Conservation (phyloP, 148 eudicot genomes). For the Amaranthus cruentus region DNA sequence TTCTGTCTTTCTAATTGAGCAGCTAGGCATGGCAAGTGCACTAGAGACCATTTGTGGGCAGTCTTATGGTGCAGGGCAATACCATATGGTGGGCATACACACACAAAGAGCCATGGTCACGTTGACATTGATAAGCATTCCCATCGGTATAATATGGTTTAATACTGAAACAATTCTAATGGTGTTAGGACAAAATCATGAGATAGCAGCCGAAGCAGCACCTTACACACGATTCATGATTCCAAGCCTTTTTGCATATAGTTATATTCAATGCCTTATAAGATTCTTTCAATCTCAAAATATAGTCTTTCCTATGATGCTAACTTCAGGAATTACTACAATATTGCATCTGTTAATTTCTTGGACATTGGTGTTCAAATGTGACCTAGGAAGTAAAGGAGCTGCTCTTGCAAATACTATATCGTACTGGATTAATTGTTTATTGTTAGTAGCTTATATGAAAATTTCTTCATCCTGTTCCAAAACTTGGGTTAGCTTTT, state of each 20-base stretch:
- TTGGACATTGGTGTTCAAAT: constrained; percentile 54
- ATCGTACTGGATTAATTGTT: constrained; percentile 52
- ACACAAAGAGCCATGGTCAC: constrained; percentile 55
- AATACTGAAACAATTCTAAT: constrained; percentile 44
- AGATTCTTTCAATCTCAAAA: constrained; percentile 62
- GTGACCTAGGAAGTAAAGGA: constrained; percentile 49
- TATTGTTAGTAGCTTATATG: constrained; percentile 39
- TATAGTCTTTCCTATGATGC: constrained; percentile 58
- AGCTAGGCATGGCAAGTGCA: constrained; percentile 71
- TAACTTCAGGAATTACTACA: constrained; percentile 47
- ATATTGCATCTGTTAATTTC: constrained; percentile 41
- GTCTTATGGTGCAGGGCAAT: constrained; percentile 63
- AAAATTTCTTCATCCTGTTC: constrained; percentile 47
- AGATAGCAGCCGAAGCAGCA: constrained; percentile 50
- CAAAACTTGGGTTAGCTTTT: constrained; percentile 51
- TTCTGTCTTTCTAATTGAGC: constrained; percentile 1
- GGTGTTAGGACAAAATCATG: constrained; percentile 46
- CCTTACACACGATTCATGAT: constrained; percentile 45
- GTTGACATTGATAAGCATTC: constrained; percentile 41
- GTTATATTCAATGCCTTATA: constrained; percentile 50
- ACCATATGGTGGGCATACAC: constrained; percentile 58
- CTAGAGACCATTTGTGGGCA: constrained; percentile 67
- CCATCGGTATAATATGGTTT: constrained; percentile 52
- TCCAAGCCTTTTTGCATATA: constrained; percentile 53
- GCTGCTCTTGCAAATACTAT: constrained; percentile 61